Conservation (phyloP, 78 protist genomes). For the Tieghemostelium lacteum region DNA sequence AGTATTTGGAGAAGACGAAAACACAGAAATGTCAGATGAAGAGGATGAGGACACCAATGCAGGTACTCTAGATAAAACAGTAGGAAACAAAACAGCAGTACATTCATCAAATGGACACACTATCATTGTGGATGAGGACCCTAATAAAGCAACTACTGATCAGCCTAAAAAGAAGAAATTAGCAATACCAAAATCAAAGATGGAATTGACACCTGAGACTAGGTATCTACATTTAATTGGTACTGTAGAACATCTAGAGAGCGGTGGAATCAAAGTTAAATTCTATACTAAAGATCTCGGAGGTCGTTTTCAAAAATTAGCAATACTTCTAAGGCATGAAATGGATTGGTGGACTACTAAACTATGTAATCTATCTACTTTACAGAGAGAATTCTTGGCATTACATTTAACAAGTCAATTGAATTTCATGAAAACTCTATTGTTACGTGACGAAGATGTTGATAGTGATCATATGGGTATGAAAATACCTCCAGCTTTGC, state of each 20-base stretch:
- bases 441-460: slow-evolving; percentile 33
- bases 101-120: not conserved
- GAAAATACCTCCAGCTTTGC: slow-evolving; percentile 62
- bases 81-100: not conserved
- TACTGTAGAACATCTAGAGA: slow-evolving; percentile 64
- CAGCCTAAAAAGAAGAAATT: slow-evolving; percentile 36
- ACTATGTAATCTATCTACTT: slow-evolving; percentile 63
- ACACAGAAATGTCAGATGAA: slow-evolving; percentile 46
- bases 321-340: slow-evolving; percentile 32
- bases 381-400: slow-evolving; percentile 65
- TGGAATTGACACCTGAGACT: slow-evolving; percentile 19
- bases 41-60: slow-evolving; percentile 1
- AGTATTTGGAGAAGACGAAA: slow-evolving; percentile 45
- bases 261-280: slow-evolving; percentile 63
- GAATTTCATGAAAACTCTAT: slow-evolving; percentile 49
- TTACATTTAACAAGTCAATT: slow-evolving; percentile 26
- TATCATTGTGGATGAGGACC: slow-evolving; percentile 22
- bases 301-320: slow-evolving; percentile 17
- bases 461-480: not conserved
- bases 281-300: slow-evolving; percentile 28
- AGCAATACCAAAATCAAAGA: slow-evolving; percentile 60
- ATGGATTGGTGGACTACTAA: slow-evolving; percentile 76
- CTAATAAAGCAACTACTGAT: slow-evolving; percentile 23
- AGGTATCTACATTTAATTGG: slow-evolving; percentile 59
- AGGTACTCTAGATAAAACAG: not conserved